Base-by-base conservation (phyloP, 176 grass and related monocot species). In the Paspalum notatum region DNA sequence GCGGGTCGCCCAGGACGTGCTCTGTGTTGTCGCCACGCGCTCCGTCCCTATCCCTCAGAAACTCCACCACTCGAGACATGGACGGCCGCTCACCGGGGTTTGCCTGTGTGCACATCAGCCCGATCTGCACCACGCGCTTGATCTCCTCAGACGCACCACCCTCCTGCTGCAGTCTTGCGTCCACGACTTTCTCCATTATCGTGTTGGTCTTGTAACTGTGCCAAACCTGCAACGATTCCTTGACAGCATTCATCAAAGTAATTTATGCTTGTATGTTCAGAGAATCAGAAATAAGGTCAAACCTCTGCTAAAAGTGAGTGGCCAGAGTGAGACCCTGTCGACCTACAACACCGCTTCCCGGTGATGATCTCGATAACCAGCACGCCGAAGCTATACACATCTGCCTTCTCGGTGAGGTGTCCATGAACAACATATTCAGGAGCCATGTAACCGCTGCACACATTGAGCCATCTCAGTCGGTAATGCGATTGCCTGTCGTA, bases 321-420 rank as follows among this genome's bases (percentile, higher is more conserved):
- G 1, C 64, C 64, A 27, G 50, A 45, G 62, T 17, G 71, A 58
- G 52, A 76, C 18, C 82, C 73, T 2, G 25, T 60, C 2, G 82
- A 76, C 2, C 14, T 53, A 41, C 74, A 58, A 22, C 25, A 69
- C 20, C 49, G 65, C 42, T 76, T 87, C 55, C 85, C 85, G 0
- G 85, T 79, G 43, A 79, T 72, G 27, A 87, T 64, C 54, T 82
- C 85, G 17, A 87, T 41, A 12, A 71, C 52, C 78, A 87, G 42
- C 52, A 82, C 74, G 8, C 85, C 85, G 17, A 70, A 87, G 79
- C 85, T 87, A 47, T 82, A 82, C n/a, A 87, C 85, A 54, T 87
- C 85, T 1, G 72, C 63, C 75, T 87, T 87, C 24, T 87, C 25
- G 8, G 72, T 80, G 13, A 87, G 76, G 24, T 87, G 68, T 41